These are phyloP conservation scores for Sorghum bicolor DNA, from an alignment of 176 grass and related monocot species.

Conservation along the genomic window DNA sequence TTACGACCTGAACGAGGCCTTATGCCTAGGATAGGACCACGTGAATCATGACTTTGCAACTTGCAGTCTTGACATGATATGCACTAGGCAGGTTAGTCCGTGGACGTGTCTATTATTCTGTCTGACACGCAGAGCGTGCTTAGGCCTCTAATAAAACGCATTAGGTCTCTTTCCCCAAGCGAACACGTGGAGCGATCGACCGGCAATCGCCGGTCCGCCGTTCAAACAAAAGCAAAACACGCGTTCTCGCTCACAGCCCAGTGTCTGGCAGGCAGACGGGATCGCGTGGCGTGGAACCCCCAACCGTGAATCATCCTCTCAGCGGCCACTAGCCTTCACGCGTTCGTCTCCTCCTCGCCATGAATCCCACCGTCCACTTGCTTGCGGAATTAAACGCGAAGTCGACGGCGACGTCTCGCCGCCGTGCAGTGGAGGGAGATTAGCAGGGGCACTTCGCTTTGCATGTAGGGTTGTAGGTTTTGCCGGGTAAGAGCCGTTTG, in stretches of 20 bases:
- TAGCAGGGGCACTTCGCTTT: not conserved
- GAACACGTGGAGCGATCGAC: not conserved
- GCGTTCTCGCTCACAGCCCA: not conserved
- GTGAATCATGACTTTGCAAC: too few species aligned
- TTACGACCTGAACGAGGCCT: too few species aligned
- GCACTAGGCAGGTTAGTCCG: not conserved
- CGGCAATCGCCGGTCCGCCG: not conserved
- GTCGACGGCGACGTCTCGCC: not conserved
- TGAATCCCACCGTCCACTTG: not conserved
- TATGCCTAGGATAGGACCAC: too few species aligned
- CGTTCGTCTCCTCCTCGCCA: slow-evolving; percentile 10
- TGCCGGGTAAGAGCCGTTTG: not conserved
- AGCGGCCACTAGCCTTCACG: not conserved
- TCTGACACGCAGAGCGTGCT: not conserved
- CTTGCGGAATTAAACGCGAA: not conserved
- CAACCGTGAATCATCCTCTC: not conserved
- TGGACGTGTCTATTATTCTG: not conserved
- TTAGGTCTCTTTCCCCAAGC: not conserved
- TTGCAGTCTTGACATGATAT: not conserved
- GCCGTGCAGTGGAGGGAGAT: not conserved
- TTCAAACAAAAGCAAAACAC: not conserved
- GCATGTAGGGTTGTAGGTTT: not conserved
- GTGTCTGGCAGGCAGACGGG: not conserved
- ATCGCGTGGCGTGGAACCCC: not conserved
- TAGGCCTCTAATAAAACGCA: not conserved